Percentiles rank a stretch among this genome's conserved stretches.
Conservation (phyloP, 2,329 filamentous ascomycete species). For the Phialemoniopsis sp. region DNA sequence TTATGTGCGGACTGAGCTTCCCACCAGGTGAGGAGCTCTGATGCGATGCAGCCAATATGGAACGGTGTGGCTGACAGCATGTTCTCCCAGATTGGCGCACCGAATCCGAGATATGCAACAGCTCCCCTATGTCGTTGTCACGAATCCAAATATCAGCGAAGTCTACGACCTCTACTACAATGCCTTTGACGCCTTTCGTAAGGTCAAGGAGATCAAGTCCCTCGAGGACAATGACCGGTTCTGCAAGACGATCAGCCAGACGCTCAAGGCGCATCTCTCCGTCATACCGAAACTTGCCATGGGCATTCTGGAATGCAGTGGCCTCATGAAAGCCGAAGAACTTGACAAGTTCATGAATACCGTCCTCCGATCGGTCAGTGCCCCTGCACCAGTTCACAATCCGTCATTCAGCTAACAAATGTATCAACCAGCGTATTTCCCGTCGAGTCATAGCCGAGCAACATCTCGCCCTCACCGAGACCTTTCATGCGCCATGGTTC, state of each 20-base stretch:
- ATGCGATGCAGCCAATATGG: too few relatives aligned
- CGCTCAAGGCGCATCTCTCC: conserved; percentile 80
- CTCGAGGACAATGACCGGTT: conserved; percentile 87
- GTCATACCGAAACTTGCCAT: conserved; percentile 94
- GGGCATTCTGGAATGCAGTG: conserved; percentile 87
- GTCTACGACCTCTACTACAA: conserved; percentile 97
- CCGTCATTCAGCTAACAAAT: conserved; percentile 5
- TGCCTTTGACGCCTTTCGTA: conserved; percentile 89
- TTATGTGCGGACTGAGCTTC: conserved; percentile 93
- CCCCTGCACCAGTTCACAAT: background rate
- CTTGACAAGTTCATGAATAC: conserved; percentile 96
- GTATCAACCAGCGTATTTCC: conserved; percentile 69
- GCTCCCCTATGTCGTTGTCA: conserved; percentile 90
- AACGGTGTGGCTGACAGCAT: background rate
- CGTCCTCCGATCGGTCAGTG: conserved; percentile 75
- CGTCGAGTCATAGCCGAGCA: conserved; percentile 96
- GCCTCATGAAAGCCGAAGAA: conserved; percentile 73
- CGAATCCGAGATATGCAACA: conserved; percentile 96
- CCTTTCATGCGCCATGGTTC: conserved; percentile 87
- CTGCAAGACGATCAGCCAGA: conserved; percentile 75
- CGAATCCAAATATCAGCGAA: conserved; percentile 88
- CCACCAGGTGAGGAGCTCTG: conserved; percentile 59
- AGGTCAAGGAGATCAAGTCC: conserved; percentile 76
- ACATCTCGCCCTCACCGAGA: conserved; percentile 90
- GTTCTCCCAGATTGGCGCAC: conserved; percentile 68